Conservation (phyloP, 345 rosid species). For the Populus pruinosa region DNA sequence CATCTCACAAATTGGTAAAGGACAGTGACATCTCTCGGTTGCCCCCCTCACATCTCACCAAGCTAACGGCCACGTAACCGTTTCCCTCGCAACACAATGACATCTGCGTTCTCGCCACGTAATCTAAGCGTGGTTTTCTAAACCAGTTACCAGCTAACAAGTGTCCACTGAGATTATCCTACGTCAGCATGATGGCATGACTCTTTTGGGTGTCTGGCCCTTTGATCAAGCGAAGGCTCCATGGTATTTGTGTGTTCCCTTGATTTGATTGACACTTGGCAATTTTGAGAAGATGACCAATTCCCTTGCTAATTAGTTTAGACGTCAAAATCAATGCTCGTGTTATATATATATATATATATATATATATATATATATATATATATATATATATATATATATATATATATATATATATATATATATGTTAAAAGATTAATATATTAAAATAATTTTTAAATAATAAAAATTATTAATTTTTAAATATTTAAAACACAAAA, state of each 20-base stretch:
- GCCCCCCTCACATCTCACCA: not conserved
- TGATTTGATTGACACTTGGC: not conserved
- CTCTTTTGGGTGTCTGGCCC: not conserved
- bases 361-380: no score
- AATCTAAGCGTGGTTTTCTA: not conserved
- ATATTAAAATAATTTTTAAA: no score
- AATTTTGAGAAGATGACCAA: not conserved
- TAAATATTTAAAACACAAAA: no score
- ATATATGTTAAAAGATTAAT: no score
- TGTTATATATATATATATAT: no score
- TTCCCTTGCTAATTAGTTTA: no score
- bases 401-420: no score
- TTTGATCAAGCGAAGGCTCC: not conserved
- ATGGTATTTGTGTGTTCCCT: not conserved
- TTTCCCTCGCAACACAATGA: not conserved
- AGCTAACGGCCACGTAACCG: constrained; percentile 10
- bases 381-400: no score
- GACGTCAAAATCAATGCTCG: no score
- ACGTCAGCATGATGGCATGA: constrained; percentile 11
- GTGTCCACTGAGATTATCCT: not conserved
- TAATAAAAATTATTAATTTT: no score
- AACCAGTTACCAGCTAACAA: not conserved
- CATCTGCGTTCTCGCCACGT: not conserved
- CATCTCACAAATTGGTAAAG: not conserved
- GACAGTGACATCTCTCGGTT: not conserved